Evolutionary conservation across 495 filamentous ascomycete genomes (phyloP).

Genomic region (Penicillium dipodomyicola): DNA sequence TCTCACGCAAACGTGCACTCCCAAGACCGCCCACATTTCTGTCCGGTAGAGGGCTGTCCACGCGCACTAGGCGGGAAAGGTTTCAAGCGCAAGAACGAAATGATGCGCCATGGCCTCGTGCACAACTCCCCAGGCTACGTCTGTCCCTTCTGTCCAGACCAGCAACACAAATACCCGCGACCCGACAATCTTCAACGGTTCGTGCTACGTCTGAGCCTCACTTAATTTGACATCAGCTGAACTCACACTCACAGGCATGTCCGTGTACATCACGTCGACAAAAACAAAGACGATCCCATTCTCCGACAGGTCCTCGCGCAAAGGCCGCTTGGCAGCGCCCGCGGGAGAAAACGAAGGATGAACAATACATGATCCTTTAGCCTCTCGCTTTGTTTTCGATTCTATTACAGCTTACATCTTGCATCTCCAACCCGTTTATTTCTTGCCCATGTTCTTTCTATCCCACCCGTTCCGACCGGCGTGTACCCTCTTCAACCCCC

Average conservation of each 20-base stretch:
- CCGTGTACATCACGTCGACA: conserved; percentile 82
- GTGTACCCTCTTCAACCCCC: background rate
- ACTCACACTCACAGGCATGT: conserved; percentile 62
- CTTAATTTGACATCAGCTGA: conserved; percentile 8
- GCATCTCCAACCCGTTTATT: background rate
- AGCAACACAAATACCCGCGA: conserved; percentile 94
- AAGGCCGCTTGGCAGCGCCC: conserved; percentile 76
- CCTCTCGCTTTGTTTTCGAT: conserved; percentile 2
- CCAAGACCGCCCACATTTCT: conserved; percentile 86
- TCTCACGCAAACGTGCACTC: conserved; percentile 99
- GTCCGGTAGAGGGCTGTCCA: conserved; percentile 74
- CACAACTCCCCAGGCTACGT: conserved; percentile 95
- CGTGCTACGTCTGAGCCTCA: conserved; percentile 16
- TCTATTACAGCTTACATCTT: conserved; percentile 9
- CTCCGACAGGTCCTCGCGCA: conserved; percentile 80
- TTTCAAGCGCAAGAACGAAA: conserved; percentile 99
- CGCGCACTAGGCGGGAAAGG: conserved; percentile 83
- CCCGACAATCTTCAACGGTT: conserved; percentile 98
- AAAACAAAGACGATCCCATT: conserved; percentile 75
- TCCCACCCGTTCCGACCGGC: background rate
- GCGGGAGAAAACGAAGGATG: conserved; percentile 72
- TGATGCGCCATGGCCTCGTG: conserved; percentile 95
- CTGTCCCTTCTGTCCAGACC: conserved; percentile 93
- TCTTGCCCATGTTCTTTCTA: background rate
- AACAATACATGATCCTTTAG: conserved; percentile 19